Base-by-base conservation (phyloP, 2,329 filamentous ascomycete genomes). In the Cadophora malorum region DNA sequence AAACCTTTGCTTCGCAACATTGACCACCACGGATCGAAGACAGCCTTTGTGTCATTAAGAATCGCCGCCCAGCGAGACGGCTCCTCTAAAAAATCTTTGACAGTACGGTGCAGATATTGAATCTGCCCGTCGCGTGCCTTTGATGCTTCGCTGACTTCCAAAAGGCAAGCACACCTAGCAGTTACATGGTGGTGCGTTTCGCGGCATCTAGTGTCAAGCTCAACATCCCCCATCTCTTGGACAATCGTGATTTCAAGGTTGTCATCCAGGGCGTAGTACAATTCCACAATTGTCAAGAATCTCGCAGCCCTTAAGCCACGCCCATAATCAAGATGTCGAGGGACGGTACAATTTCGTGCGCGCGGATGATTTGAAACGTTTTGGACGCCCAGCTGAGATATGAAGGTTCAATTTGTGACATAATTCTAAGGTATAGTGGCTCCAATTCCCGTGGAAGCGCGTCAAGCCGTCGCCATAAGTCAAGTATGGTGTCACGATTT, bases 401-500 rank as follows among this genome's bases (percentile, higher is more conserved):
- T 1, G 12, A 3, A 1, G 55, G 33, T 4, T 67, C 66, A 8
- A 67, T 53, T n/a, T 58, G 55, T 19, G 31, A 19, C 53, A 68
- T 49, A 3, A 68, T 45, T 23, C 47, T 63, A 19, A 25, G 23
- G 35, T 63, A 68, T 1, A 68, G 23, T 25, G 41, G 53, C 49
- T 69, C 67, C 7, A 69, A 23, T 16, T 67, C 65, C 25, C 47
- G 5, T 16, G 61, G 65, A 7, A 69, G 55, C 3, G 14, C 7
- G 16, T 28, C 23, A 16, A 69, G 33, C 19, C 67, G 38, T n/a
- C 21, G 16, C 62, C 63, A 50, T 5, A 74, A 35, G n/a, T 68
- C 61, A 0, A 47, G 41, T 10, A 72, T 61, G 1, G 35, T 52
- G 53, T 72, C 71, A 0, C 64, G 59, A n/a, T 69, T 69, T 23